phyloP scores from a whole-genome alignment of 2,329 filamentous ascomycete genomes.

The Graphilbum sp. region DNA sequence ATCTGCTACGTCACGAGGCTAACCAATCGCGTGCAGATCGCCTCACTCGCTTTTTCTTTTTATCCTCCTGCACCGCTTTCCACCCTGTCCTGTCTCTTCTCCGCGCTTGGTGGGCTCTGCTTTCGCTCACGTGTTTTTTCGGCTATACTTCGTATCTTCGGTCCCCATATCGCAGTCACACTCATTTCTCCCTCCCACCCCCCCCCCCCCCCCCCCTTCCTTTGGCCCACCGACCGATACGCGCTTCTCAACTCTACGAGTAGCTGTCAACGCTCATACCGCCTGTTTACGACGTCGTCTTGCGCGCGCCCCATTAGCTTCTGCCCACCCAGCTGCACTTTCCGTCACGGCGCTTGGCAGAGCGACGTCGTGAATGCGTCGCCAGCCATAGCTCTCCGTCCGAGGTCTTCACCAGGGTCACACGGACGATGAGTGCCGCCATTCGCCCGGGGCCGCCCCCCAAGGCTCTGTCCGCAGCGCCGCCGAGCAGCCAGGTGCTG shows the following conservation, averaged over 20 bases:
- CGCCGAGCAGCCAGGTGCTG: conserved; percentile 44
- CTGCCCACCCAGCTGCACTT: background rate
- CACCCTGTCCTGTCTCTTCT: background rate
- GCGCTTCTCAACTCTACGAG: too few relatives aligned
- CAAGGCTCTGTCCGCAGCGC: conserved; percentile 26
- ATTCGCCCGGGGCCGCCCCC: conserved; percentile 32
- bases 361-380: conserved; percentile 5
- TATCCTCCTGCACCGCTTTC: background rate
- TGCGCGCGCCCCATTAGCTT: too few relatives aligned
- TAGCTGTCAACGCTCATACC: too few relatives aligned
- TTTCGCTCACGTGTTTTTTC: background rate
- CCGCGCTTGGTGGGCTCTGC: background rate
- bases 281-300: too few relatives aligned
- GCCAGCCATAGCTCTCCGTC: background rate
- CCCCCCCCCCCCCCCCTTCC: too few relatives aligned
- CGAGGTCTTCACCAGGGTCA: conserved; percentile 3
- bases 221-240: too few relatives aligned
- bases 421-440: conserved; percentile 32
- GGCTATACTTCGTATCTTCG: background rate
- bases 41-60: conserved; percentile 5
- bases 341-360: background rate
- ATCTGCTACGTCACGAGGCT: conserved; percentile 9
- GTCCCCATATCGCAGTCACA: too few relatives aligned
- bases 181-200: too few relatives aligned
- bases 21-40: conserved; percentile 11